These are phyloP conservation scores for Coniella vitis DNA, from an alignment of 2,329 filamentous ascomycete species.

Conservation along the genomic window DNA sequence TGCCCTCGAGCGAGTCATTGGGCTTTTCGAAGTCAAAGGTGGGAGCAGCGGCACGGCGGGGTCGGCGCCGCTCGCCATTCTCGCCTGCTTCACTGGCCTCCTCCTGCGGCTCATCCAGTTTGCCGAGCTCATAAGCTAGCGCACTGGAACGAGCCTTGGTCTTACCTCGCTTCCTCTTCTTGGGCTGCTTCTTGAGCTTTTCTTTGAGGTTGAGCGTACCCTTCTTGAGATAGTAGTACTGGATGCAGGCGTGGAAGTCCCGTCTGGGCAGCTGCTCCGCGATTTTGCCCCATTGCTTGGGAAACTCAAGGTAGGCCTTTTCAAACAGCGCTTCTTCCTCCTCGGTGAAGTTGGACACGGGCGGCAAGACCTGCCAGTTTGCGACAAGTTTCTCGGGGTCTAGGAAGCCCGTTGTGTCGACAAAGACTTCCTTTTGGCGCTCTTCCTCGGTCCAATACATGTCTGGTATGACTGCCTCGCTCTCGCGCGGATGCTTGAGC, in stretches of 20 bases:
- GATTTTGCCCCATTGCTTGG: constrained; percentile 78
- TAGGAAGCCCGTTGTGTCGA: constrained; percentile 59
- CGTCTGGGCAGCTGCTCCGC: constrained; percentile 60
- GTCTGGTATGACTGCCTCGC: constrained; percentile 65
- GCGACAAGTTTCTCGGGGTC: constrained; percentile 60
- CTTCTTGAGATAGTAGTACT: constrained; percentile 80
- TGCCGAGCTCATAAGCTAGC: constrained; percentile 60
- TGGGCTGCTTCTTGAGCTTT: constrained; percentile 60
- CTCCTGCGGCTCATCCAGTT: constrained; percentile 49
- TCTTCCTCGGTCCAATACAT: constrained; percentile 60
- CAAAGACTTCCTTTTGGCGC: constrained; percentile 50
- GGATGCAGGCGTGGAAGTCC: constrained; percentile 73
- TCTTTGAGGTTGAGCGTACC: constrained; percentile 70
- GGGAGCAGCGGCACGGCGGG: constrained; percentile 61
- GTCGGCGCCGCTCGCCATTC: constrained; percentile 52
- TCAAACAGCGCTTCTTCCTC: constrained; percentile 67
- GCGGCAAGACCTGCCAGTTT: constrained; percentile 65
- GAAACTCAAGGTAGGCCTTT: constrained; percentile 64
- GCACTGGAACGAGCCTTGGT: constrained; percentile 55
- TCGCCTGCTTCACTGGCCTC: constrained; percentile 51
- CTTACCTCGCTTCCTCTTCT: constrained; percentile 47
- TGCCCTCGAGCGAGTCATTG: constrained; percentile 20
- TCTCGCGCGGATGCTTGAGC: constrained; percentile 55
- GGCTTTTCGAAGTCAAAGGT: constrained; percentile 61
- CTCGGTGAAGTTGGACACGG: constrained; percentile 66